A percentile compares a stretch with the other conserved stretches of the same genome.
These are phyloP conservation scores for Naganishia vishniacii DNA, from an alignment of 768 basidiomycete genomes.

Conservation along the genomic window DNA sequence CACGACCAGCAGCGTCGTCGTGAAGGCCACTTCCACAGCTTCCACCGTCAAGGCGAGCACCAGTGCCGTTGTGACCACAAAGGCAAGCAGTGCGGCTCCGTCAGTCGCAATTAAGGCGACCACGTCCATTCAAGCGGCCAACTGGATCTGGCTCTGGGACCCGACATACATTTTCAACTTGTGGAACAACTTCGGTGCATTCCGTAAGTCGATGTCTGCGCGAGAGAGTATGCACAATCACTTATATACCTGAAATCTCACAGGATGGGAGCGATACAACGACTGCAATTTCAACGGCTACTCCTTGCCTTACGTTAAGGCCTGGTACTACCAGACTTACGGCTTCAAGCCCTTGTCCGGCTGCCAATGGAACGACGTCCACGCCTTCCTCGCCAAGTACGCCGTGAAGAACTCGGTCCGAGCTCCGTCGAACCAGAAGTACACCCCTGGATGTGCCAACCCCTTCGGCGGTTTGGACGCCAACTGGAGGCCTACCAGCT, in stretches of 20 bases:
- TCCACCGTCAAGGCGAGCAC: constrained; percentile 5
- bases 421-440: background rate
- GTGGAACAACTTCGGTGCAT: constrained; percentile 17
- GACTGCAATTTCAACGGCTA: constrained; percentile 20
- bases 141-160: constrained; percentile 15
- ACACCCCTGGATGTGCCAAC: constrained; percentile 14
- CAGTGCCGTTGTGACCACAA: background rate
- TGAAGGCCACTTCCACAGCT: constrained; percentile 2
- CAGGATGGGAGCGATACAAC: constrained; percentile 17
- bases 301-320: constrained; percentile 14
- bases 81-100: constrained; percentile 4
- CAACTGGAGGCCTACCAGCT: constrained; percentile 7
- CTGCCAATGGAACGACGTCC: constrained; percentile 8
- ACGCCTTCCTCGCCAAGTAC: constrained; percentile 13
- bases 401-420: constrained; percentile 8
- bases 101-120: background rate
- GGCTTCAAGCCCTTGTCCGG: constrained; percentile 13
- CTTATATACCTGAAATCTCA: too few relatives aligned
- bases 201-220: constrained; percentile 12
- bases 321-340: constrained; percentile 18
- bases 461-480: constrained; percentile 1
- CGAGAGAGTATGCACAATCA: too few relatives aligned
- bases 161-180: constrained; percentile 16
- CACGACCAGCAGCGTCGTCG: background rate
- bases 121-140: background rate